A percentile compares a stretch with the other conserved stretches of the same genome.
These are phyloP conservation scores for Fusarium luffae DNA, from an alignment of 2,329 filamentous ascomycete species.

Conservation along the genomic window DNA sequence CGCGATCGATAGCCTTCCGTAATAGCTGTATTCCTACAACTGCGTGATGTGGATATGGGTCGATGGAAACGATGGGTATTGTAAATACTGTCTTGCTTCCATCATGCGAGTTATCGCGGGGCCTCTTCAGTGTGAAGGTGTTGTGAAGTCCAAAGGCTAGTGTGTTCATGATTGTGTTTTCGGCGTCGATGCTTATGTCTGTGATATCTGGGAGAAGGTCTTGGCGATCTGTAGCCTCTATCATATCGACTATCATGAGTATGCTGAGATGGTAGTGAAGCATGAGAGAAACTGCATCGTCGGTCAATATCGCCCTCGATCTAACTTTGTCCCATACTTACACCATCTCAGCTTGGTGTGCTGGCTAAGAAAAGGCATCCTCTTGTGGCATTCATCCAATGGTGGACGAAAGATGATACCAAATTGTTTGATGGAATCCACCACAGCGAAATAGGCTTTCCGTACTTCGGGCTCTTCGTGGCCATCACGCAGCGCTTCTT, in stretches of 20 bases:
- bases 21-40: constrained; percentile 48
- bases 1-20: constrained; percentile 47
- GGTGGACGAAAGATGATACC: constrained; percentile 44
- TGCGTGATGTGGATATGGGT: constrained; percentile 49
- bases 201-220: constrained; percentile 43
- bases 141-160: constrained; percentile 48
- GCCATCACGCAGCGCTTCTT: constrained; percentile 48
- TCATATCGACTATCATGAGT: constrained; percentile 47
- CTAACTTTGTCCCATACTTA: constrained; percentile 13
- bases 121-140: constrained; percentile 35
- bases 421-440: constrained; percentile 46
- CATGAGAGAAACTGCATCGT: constrained; percentile 46
- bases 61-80: constrained; percentile 48
- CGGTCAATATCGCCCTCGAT: background rate
- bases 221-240: constrained; percentile 45
- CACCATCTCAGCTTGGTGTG: constrained; percentile 49
- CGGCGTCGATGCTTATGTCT: constrained; percentile 44
- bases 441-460: constrained; percentile 42
- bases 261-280: constrained; percentile 51
- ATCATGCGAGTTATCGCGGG: background rate
- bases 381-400: constrained; percentile 47
- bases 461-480: constrained; percentile 48
- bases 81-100: constrained; percentile 21
- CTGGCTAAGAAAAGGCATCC: constrained; percentile 49
- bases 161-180: constrained; percentile 49